A percentile compares a stretch with the other conserved stretches of the same genome.
Evolutionary conservation across 2,329 filamentous ascomycete species (phyloP).

Genomic region (Pezicula neosporulosa): DNA sequence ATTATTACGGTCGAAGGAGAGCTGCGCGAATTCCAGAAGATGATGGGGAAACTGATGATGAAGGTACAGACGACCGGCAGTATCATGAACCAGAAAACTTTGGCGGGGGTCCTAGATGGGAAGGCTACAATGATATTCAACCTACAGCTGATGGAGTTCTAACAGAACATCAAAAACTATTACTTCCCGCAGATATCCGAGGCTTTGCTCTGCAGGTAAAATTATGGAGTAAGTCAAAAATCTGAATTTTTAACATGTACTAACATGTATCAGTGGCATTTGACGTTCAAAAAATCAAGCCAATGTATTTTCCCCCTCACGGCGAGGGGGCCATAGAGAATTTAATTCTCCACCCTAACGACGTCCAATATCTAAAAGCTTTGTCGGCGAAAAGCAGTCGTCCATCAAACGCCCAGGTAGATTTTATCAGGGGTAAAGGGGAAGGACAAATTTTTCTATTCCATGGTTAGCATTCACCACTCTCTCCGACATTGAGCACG

Average conservation of each 20-base stretch:
- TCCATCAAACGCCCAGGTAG: not conserved
- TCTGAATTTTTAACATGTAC: not conserved
- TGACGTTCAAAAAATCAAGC: not conserved
- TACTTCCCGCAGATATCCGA: constrained; percentile 1
- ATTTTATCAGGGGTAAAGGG: constrained; percentile 12
- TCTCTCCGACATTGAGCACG: not conserved
- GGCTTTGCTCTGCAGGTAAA: constrained; percentile 6
- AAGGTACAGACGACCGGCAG: not conserved
- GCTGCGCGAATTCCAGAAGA: not conserved
- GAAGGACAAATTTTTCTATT: constrained; percentile 12
- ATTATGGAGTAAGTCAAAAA: not conserved
- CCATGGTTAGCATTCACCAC: constrained; percentile 3
- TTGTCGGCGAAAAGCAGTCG: too few relatives aligned
- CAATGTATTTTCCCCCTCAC: not conserved
- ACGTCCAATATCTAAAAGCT: not conserved
- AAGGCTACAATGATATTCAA: not conserved
- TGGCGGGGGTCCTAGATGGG: not conserved
- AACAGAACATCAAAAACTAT: not conserved
- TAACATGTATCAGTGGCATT: not conserved
- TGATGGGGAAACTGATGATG: not conserved
- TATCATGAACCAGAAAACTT: not conserved
- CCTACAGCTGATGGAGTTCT: not conserved
- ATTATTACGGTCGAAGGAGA: not conserved
- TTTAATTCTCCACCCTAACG: not conserved
- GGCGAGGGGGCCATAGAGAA: not conserved